phyloP scores from a whole-genome alignment of 305 asterid species.

The Stenogyne calaminthoides region DNA sequence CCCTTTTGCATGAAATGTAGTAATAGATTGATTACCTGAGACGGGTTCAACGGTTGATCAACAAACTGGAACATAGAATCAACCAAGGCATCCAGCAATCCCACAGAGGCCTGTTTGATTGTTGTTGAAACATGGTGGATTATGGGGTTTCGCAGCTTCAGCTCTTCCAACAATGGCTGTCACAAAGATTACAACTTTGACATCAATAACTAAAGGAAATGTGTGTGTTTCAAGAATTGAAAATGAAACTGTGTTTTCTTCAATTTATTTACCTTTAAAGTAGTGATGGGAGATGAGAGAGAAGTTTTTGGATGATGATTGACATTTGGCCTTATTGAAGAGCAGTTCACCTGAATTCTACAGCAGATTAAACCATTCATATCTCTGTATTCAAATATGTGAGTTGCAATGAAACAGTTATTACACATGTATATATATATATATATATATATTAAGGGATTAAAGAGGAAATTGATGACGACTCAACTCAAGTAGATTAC shows the following conservation, averaged over 20 bases:
- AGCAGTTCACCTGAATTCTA: constrained; percentile 28
- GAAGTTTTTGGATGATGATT: not conserved
- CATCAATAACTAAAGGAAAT: not conserved
- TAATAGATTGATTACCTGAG: constrained; percentile 43
- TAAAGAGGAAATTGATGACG: not conserved
- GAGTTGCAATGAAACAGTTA: not conserved
- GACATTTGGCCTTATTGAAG: constrained; percentile 22
- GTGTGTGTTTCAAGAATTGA: constrained; percentile 5
- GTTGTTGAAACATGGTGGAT: constrained; percentile 9
- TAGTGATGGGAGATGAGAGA: not conserved
- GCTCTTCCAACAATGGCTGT: constrained; percentile 37
- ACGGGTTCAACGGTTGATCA: constrained; percentile 51
- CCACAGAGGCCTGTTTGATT: constrained; percentile 35
- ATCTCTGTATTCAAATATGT: not conserved
- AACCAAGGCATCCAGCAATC: constrained; percentile 44
- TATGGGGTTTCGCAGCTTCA: not conserved
- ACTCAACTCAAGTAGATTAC: not conserved
- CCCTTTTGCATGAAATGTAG: not conserved
- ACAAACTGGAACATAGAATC: constrained; percentile 47
- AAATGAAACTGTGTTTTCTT: not conserved
- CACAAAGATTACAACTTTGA: constrained; percentile 15
- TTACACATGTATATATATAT: not conserved
- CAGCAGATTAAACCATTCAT: constrained; percentile 18
- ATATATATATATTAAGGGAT: not conserved
- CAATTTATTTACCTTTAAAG: constrained; percentile 28